Evolutionary conservation across 805 yeast genomes (phyloP), one percentile per base, ranked within the genome.

Genomic region (Yamadazyma takamatsuzukensis): DNA sequence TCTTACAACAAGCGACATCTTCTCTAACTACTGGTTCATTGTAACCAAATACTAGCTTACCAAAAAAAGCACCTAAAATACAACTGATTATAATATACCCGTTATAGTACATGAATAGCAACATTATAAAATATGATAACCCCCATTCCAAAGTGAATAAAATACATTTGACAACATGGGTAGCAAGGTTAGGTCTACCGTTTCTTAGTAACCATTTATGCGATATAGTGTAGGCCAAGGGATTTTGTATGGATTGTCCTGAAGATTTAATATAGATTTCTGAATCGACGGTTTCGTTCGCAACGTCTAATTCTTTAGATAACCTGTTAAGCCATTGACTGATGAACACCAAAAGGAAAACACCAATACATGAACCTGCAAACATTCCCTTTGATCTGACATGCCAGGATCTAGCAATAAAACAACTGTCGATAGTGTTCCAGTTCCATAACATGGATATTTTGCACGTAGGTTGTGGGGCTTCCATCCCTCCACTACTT

Each of bases 361-460:
- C 74, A n/a, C 86, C 86, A 18, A 81, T 63, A 56, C 87, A 81
- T 1, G 83, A 68, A n/a, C 85, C 86, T 3, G 83, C 86, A 59
- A 80, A 80, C 56, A 68, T 76, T 1, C 80, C 81, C 34, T 60
- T 61, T 2, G 78, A 61, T 11, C 55, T 64, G 27, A 76, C 74
- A 37, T 76, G 83, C 88, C 88, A 80, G 18, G 79, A 58, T 27
- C 53, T 61, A 6, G 84, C 68, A 39, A 81, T 64, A 48, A 80
- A 80, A 50, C 86, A 81, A 4, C 80, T 59, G 43, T 80, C 79
- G 18, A 79, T 65, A 0, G 83, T 78, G 44, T 76, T 63, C 86
- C 87, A 80, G 51, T 80, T 81, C 86, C 87, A 81, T 39, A 76
- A 54, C 87, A 80, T 80, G 29, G 65, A 59, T 23, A 61, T 59